Evolutionary conservation across 139 green algal species (phyloP), one percentile per base, ranked within the genome.

Genomic region (Ettlia oleoabundans): DNA sequence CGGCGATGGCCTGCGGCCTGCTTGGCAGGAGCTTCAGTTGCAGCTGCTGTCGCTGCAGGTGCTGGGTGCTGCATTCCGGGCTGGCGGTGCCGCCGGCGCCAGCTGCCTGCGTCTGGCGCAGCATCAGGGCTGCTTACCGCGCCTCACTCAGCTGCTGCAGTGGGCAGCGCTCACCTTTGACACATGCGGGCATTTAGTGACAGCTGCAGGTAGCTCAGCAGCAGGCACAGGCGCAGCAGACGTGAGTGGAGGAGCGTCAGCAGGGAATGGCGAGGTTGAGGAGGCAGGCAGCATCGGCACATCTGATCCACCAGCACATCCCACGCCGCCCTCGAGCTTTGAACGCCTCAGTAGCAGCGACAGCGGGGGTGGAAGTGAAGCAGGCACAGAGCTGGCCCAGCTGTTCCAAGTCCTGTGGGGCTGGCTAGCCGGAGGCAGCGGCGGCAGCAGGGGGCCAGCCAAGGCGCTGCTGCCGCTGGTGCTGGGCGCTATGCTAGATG

Each of bases 81-180:
- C 37, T 26, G 61, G n/a, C 40, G 75, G 58, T 58, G 52, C 40
- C 40, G 38, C n/a, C 9, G 41, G 55, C 55, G 6, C 69, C 10
- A 10, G 37, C 66, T 55, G 66, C 40, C 42, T 73, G 43, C 62
- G 42, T 30, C 42, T 74, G 62, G 55, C 64, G 76, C 30, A 74
- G 76, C 62, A 64, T 30, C 75, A 51, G 30, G 61, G 40, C 62
- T 62, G 62, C 62, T 86, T 87, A 32, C 18, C 42, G 1, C 71
- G 78, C 22, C 53, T 90, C 47, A 87, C 84, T 19, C 81, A 88
- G 69, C 72, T 87, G 38, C 67, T 90, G 58, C 87, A 89, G 65
- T 90, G 87, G 84, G 66, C 73, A 3, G 81, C 84, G 8, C 79
- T 89, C 5, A 85, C 75, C 0, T 86, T 88, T 51, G 42, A 28